A percentile compares a stretch with the other conserved stretches of the same genome.
Conservation (phyloP, 805 yeast species). For the Cyberlindnera xylosilytica region DNA sequence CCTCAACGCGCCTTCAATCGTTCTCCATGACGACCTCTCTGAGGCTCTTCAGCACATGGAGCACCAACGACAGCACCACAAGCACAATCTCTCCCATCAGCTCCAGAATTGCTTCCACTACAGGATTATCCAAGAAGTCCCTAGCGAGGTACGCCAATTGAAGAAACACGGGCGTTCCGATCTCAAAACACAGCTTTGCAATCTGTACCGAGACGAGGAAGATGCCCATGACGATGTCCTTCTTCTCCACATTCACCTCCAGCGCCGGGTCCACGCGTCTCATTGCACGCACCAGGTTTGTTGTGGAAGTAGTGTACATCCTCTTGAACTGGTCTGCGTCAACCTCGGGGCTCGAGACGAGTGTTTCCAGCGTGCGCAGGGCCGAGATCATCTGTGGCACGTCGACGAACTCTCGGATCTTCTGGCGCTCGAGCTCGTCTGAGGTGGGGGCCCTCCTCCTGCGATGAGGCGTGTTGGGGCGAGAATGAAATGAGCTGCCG, state of each 20-base stretch:
- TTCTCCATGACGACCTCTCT: constrained; percentile 2
- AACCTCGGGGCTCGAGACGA: constrained; percentile 6
- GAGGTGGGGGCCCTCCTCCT: too few species aligned
- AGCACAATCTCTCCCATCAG: constrained; percentile 13
- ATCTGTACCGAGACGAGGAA: constrained; percentile 13
- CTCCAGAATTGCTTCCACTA: constrained; percentile 3
- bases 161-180: constrained; percentile 11
- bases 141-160: not conserved
- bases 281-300: constrained; percentile 8
- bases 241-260: not conserved
- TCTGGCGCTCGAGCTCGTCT: not conserved
- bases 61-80: constrained; percentile 8
- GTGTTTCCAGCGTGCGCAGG: constrained; percentile 7
- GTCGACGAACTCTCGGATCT: constrained; percentile 16
- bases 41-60: constrained; percentile 4
- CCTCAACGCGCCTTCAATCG: too few species aligned
- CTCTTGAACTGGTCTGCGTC: constrained; percentile 7
- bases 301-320: constrained; percentile 6
- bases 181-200: constrained; percentile 8
- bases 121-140: constrained; percentile 7
- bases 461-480: too few species aligned
- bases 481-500: too few species aligned
- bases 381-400: constrained; percentile 9
- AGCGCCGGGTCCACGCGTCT: not conserved
- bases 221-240: constrained; percentile 13